These are phyloP conservation scores for Lactarius pseudohatsudake DNA, from an alignment of 768 basidiomycete genomes.

Conservation along the genomic window DNA sequence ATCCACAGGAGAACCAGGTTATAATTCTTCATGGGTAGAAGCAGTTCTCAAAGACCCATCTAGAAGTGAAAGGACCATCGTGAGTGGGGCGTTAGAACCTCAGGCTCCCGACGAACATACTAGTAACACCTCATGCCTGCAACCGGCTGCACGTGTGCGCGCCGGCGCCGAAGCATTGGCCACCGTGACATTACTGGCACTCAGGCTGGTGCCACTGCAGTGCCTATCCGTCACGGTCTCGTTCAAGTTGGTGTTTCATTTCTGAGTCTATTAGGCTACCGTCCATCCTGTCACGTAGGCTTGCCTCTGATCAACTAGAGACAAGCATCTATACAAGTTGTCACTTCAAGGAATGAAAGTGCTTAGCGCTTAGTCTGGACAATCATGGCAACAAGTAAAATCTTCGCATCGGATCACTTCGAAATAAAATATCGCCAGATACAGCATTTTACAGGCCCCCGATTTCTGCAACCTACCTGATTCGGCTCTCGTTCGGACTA, in stretches of 20 bases:
- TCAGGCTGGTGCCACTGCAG: no score
- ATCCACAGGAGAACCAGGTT: no score
- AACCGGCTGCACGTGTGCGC: background rate
- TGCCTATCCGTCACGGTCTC: background rate
- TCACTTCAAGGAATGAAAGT: background rate
- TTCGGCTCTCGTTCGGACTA: background rate
- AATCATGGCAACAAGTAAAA: conserved; percentile 14
- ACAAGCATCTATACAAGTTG: background rate
- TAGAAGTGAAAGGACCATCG: background rate
- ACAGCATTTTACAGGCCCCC: background rate
- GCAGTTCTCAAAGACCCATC: background rate
- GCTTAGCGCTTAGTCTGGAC: background rate
- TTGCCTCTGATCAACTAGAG: background rate
- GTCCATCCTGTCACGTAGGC: background rate
- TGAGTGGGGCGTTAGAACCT: no score
- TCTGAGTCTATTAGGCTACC: background rate
- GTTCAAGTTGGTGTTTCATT: background rate
- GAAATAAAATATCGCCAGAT: background rate
- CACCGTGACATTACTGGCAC: background rate
- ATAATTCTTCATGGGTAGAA: no score
- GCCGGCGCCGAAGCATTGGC: background rate
- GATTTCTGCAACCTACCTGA: background rate
- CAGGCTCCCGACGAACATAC: no score
- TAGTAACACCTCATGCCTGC: background rate
- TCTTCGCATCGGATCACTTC: conserved; percentile 6